phyloP scores from a whole-genome alignment of 306 rosid species.

The Cercis canadensis region DNA sequence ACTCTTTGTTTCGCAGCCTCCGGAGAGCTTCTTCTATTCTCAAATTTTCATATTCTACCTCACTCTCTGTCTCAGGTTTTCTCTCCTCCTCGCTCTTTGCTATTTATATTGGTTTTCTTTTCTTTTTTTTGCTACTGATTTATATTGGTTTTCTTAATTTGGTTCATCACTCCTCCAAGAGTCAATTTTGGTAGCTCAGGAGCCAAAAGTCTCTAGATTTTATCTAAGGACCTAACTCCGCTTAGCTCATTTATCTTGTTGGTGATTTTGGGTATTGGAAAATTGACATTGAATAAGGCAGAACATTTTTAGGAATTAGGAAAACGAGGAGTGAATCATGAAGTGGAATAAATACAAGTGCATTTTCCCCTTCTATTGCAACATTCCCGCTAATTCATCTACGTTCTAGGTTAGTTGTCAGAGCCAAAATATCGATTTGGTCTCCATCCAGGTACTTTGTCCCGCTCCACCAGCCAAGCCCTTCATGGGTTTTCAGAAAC shows the following conservation, averaged over 20 bases:
- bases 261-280: slow-evolving; percentile 26
- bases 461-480: slow-evolving; percentile 30
- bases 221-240: slow-evolving; percentile 1
- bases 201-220: neutral
- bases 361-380: neutral
- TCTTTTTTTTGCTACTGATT: neutral
- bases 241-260: slow-evolving; percentile 17
- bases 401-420: slow-evolving; percentile 60
- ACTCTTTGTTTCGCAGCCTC: slow-evolving; percentile 49
- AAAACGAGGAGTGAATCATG: neutral
- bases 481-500: slow-evolving; percentile 56
- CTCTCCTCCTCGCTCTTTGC: slow-evolving; percentile 15
- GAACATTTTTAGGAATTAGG: neutral
- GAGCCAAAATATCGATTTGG: slow-evolving; percentile 36
- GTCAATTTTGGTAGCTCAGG: slow-evolving; percentile 1
- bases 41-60: slow-evolving; percentile 39
- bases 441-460: slow-evolving; percentile 35
- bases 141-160: neutral
- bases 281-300: neutral
- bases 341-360: neutral
- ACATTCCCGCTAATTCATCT: slow-evolving; percentile 17
- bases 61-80: slow-evolving; percentile 56
- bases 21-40: slow-evolving; percentile 56
- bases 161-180: neutral
- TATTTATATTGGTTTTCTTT: neutral